These are phyloP conservation scores for Aspergillus eucalypticola DNA, from an alignment of 2,329 filamentous ascomycete species.

Conservation along the genomic window DNA sequence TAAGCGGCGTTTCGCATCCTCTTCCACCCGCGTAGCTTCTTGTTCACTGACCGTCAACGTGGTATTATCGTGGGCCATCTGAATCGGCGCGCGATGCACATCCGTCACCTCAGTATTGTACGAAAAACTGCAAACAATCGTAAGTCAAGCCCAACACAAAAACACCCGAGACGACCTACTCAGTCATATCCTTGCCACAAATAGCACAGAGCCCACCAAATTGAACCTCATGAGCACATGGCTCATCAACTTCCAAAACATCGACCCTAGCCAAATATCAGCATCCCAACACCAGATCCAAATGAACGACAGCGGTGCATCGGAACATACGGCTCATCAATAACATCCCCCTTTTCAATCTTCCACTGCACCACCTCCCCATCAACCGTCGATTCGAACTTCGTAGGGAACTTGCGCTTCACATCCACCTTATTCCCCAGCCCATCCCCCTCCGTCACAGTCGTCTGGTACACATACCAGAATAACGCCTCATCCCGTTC, in stretches of 20 bases:
- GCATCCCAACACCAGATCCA: neutral
- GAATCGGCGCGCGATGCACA: constrained; percentile 84
- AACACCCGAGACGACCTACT: constrained; percentile 48
- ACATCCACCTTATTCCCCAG: constrained; percentile 72
- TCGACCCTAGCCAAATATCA: constrained; percentile 51
- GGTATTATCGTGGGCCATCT: constrained; percentile 91
- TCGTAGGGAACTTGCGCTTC: constrained; percentile 69
- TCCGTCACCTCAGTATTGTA: constrained; percentile 80
- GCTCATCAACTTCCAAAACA: constrained; percentile 79
- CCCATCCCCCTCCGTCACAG: constrained; percentile 65
- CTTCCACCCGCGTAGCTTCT: constrained; percentile 79
- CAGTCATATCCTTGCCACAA: constrained; percentile 95
- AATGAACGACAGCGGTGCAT: neutral
- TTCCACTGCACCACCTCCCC: constrained; percentile 77
- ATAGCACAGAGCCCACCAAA: constrained; percentile 87
- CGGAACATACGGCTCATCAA: constrained; percentile 44
- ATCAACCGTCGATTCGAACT: constrained; percentile 81
- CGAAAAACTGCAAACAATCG: constrained; percentile 52
- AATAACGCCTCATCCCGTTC: constrained; percentile 76
- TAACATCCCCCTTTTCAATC: constrained; percentile 54
- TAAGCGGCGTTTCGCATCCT: constrained; percentile 80
- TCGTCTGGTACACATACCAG: constrained; percentile 82
- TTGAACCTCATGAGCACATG: constrained; percentile 87
- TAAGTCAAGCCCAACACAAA: neutral
- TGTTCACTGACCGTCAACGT: constrained; percentile 79